Evolutionary conservation across 225 moss, liverwort and hornwort species (phyloP).

Genomic region (Anthoceros angustus): DNA sequence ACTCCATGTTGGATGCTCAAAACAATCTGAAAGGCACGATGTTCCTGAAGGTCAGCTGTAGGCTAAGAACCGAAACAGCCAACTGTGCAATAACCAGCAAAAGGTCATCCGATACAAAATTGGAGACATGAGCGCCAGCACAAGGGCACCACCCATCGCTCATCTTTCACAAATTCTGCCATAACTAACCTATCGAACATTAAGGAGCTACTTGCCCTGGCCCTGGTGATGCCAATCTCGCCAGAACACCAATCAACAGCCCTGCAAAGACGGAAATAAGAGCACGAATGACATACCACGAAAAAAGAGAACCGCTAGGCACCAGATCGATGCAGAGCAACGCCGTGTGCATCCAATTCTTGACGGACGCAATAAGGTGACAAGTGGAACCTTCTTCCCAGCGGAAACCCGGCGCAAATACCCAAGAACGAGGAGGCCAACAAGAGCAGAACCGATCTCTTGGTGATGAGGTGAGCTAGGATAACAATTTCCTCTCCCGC

Average conservation of each 20-base stretch:
- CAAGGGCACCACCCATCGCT: neutral
- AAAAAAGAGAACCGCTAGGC: too few relatives aligned
- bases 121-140: neutral
- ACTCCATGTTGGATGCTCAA: neutral
- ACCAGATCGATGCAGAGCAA: neutral
- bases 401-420: too few relatives aligned
- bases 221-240: conserved; percentile 16
- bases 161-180: neutral
- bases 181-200: neutral
- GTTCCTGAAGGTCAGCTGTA: conserved; percentile 34
- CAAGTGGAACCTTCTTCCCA: too few relatives aligned
- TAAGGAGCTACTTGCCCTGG: conserved; percentile 14
- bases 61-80: conserved; percentile 50
- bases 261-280: conserved; percentile 6
- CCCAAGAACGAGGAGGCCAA: too few relatives aligned
- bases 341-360: too few relatives aligned
- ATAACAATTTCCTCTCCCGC: too few relatives aligned
- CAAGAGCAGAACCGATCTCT: too few relatives aligned
- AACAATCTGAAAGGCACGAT: neutral
- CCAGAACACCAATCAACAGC: conserved; percentile 13
- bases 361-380: too few relatives aligned
- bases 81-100: conserved; percentile 70
- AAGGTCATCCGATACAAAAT: conserved; percentile 37
- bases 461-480: too few relatives aligned
- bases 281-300: neutral